phyloP scores from a whole-genome alignment of 2,329 filamentous ascomycete genomes.

The Corinectria fuckeliana region DNA sequence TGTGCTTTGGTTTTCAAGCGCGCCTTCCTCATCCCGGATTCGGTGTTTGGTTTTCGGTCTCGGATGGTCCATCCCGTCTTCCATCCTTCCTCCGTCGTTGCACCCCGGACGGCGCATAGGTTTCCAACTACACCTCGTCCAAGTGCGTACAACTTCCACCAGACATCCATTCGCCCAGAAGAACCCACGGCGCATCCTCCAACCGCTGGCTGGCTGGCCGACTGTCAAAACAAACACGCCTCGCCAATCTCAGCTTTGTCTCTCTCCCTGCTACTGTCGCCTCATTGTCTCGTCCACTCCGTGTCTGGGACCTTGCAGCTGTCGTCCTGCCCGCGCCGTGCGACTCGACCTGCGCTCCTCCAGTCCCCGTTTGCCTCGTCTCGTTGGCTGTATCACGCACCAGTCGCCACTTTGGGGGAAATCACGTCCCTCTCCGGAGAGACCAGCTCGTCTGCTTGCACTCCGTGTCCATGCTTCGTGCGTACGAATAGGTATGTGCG shows the following conservation, averaged over 20 bases:
- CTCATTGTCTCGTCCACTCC: background rate
- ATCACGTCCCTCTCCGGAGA: background rate
- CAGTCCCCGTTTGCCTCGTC: background rate
- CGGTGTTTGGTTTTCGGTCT: no score
- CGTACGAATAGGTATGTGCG: background rate
- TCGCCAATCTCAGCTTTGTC: background rate
- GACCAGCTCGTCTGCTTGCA: constrained; percentile 14
- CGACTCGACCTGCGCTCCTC: constrained; percentile 5
- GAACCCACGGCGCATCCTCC: no score
- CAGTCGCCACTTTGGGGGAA: background rate
- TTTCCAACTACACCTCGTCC: background rate
- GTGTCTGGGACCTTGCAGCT: constrained; percentile 12
- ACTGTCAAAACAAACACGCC: background rate
- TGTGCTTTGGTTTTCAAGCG: background rate
- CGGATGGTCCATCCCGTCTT: no score
- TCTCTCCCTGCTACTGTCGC: background rate
- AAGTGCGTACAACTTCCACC: background rate
- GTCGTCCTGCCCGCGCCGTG: background rate
- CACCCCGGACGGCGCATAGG: background rate
- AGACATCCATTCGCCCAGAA: no score
- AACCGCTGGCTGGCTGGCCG: background rate
- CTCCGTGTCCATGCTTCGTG: constrained; percentile 11
- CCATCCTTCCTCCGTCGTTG: background rate
- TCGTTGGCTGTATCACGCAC: background rate
- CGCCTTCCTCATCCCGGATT: background rate